Evolutionary conservation across 495 filamentous ascomycete genomes (phyloP), one percentile per base, ranked within the genome.

Genomic region (Glarea lozoyensis): DNA sequence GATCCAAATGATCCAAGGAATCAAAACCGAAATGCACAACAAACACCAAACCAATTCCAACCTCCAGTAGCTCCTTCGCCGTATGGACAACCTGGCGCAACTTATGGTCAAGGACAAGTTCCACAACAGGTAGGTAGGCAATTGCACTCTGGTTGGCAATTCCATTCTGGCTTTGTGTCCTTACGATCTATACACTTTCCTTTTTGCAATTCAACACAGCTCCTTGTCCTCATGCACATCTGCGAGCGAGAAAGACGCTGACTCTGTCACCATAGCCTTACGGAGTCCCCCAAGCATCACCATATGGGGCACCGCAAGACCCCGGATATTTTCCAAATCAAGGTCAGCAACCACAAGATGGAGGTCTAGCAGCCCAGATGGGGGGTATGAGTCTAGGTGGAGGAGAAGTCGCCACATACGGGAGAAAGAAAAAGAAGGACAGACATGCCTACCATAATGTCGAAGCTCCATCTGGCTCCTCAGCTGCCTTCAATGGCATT

Each of bases 371-470:
- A 23, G 76, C 80, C n/a, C 88, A 96, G 61, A 89, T 97, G 88
- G 80, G 84, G 25, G 76, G 78, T 10, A 69, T 97, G 53, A 79
- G 78, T 40, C 68, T 73, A 46, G 37, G 37, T n/a, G 7, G 11
- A 10, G 83, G 87, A 43, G 66, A 67, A 39, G 70, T 72, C 41
- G 70, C 64, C 29, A 60, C 62, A 29, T 59, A 59, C 36, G 73
- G 63, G 57, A 24, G 66, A 74, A 48, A 81, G 78, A 54, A 88
- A 68, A 98, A 97, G 76, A 95, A 94, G 72, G 81, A 95, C 52
- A 70, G 89, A 24, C 89, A 95, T 65, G 92, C 86, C 40, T 85
- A 93, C 63, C 92, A 99, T 60, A 76, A 79, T 20, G 75, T 99
- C 30, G 92, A 88, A 47, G 74, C 77, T 33, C 75, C 81, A 3